Evolutionary conservation across 164 flowering plant genomes (phyloP), one percentile per base, ranked within the genome.

Genomic region (Liriodendron chinense): DNA sequence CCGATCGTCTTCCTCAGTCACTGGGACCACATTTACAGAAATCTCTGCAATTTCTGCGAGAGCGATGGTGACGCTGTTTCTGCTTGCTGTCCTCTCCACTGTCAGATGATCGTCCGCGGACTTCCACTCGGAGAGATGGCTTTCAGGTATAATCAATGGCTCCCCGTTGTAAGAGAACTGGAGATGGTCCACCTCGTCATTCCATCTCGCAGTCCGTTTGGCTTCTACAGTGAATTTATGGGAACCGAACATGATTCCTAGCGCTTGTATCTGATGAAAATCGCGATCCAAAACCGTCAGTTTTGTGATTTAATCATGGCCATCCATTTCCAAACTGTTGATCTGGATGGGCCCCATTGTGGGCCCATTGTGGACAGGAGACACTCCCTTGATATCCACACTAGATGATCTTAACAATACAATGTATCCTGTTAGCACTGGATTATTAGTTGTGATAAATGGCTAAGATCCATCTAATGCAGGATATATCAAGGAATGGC

Each of bases 191-290:
- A 76, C 64, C 20, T 83, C 83, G 7, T 83, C 74, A 22, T 88
- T 80, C 94, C 97, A 90, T 57, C 78, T 80, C 8, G 78, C 78
- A 2, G 84, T 82, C 20, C 14, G 56, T 24, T 82, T 84, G 69
- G 90, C 90, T 80, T 86, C 88, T 1, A 90, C 73, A 8, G 91
- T 78, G 81, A 90, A 86, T 48, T 73, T 75, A 76, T 87, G 83
- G 53, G 87, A 72, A 57, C 72, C 84, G 22, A 84, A 88, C 82
- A 90, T 85, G 73, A 92, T 6, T 5, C 93, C 97, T 2, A 92
- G 78, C 21, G 90, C 91, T 79, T 90, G 97, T 69, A 89, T n/a
- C n/a, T n/a, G n/a, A n/a, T n/a, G n/a, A n/a, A n/a, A n/a, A n/a
- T n/a, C n/a, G n/a, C n/a, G n/a, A n/a, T n/a, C n/a, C n/a, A n/a